A percentile compares a stretch with the other conserved stretches of the same genome.
phyloP scores from a whole-genome alignment of 768 basidiomycete genomes.

The Multifurca ochricompacta region DNA sequence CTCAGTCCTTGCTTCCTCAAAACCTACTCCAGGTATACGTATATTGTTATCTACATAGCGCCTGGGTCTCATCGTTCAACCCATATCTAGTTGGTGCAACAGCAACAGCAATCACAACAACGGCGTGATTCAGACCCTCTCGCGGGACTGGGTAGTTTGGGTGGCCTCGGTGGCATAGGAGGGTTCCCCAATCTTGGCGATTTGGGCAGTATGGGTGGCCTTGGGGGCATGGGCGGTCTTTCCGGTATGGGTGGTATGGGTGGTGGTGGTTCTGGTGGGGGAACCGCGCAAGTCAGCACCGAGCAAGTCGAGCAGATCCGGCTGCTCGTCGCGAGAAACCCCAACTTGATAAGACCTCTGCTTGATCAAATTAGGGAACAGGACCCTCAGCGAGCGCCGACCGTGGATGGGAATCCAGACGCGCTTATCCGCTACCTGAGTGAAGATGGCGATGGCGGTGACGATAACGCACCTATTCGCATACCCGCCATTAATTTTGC shows the following conservation, averaged over 20 bases:
- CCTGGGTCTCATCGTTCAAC: background rate
- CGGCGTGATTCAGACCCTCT: constrained; percentile 16
- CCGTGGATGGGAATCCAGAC: constrained; percentile 66
- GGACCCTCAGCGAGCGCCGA: constrained; percentile 70
- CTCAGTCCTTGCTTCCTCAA: constrained; percentile 45
- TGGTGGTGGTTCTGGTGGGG: background rate
- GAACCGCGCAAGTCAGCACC: constrained; percentile 31
- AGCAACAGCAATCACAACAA: constrained; percentile 45
- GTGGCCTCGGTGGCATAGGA: background rate
- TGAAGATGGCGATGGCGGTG: background rate
- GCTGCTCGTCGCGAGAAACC: constrained; percentile 67
- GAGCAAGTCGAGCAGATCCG: constrained; percentile 64
- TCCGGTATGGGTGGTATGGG: constrained; percentile 30
- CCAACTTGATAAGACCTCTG: constrained; percentile 64
- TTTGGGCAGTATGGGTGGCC: constrained; percentile 30
- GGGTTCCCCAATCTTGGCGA: background rate
- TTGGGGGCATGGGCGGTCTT: constrained; percentile 44
- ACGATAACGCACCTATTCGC: background rate
- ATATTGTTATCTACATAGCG: background rate
- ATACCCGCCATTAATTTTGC: no score
- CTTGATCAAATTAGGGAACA: constrained; percentile 69
- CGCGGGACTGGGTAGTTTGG: constrained; percentile 1
- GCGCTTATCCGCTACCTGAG: constrained; percentile 36
- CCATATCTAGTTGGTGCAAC: constrained; percentile 52
- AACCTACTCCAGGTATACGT: constrained; percentile 73